Conservation (phyloP, 495 filamentous ascomycete species). For the Penicillium steckii region DNA sequence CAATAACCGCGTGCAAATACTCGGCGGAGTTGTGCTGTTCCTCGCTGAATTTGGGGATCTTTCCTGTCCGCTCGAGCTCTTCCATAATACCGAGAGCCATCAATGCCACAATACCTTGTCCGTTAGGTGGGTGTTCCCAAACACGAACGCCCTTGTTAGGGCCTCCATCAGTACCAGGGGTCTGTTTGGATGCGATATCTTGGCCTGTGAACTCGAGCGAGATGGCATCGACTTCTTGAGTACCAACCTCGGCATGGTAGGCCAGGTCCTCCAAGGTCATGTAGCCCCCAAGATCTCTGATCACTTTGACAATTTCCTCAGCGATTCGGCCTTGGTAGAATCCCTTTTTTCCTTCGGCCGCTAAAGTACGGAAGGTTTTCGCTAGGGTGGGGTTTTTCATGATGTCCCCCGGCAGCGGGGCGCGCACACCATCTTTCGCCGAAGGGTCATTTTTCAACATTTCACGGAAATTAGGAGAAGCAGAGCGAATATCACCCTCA, state of each 20-base stretch:
- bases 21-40: conserved; percentile 71
- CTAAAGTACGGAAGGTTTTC: conserved; percentile 77
- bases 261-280: conserved; percentile 78
- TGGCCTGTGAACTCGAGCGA: conserved; percentile 75
- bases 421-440: conserved; percentile 62
- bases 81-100: conserved; percentile 92
- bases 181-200: conserved; percentile 51
- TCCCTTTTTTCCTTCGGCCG: conserved; percentile 77
- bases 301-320: conserved; percentile 72
- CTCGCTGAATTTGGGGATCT: conserved; percentile 65
- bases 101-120: conserved; percentile 91
- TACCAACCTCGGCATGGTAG: conserved; percentile 69
- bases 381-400: conserved; percentile 83
- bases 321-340: conserved; percentile 89
- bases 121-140: conserved; percentile 98
- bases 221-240: conserved; percentile 78
- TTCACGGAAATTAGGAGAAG: conserved; percentile 81
- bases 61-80: conserved; percentile 69
- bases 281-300: conserved; percentile 72
- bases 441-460: conserved; percentile 74
- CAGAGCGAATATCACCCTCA: conserved; percentile 59
- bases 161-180: conserved; percentile 40
- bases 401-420: conserved; percentile 81
- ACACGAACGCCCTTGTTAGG: conserved; percentile 67
- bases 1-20: conserved; percentile 89